Percentiles rank a stretch among this genome's conserved stretches.
These are phyloP conservation scores for Rosa chinensis DNA, from an alignment of 306 rosid genomes.

Conservation along the genomic window DNA sequence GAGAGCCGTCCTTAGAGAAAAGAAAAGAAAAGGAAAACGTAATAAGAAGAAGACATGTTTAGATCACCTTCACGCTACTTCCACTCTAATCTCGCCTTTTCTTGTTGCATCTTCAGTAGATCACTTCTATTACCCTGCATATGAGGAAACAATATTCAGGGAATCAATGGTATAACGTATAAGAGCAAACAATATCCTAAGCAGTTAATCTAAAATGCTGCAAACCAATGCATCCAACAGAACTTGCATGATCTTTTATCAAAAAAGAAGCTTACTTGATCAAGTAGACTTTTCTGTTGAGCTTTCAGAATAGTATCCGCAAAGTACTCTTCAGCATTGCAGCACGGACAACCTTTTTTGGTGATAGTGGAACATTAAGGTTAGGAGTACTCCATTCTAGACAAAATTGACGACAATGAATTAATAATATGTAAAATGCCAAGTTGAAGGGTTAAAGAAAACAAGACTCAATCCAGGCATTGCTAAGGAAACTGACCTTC, in stretches of 20 bases:
- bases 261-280: slow-evolving; percentile 50
- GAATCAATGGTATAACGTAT: slow-evolving; percentile 4
- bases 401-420: slow-evolving; percentile 14
- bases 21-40: background rate
- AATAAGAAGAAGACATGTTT: background rate
- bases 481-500: slow-evolving; percentile 33
- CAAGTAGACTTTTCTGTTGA: slow-evolving; percentile 69
- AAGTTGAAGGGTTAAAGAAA: slow-evolving; percentile 6
- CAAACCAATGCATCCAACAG: background rate
- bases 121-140: slow-evolving; percentile 64
- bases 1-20: background rate
- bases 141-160: background rate
- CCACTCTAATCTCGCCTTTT: slow-evolving; percentile 68
- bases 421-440: slow-evolving; percentile 9
- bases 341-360: slow-evolving; percentile 88
- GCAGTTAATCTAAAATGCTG: background rate
- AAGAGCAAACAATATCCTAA: background rate
- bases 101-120: slow-evolving; percentile 59
- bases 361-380: slow-evolving; percentile 66
- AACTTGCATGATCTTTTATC: background rate
- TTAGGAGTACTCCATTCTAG: slow-evolving; percentile 50
- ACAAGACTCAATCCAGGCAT: slow-evolving; percentile 7
- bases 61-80: slow-evolving; percentile 75
- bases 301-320: slow-evolving; percentile 95
- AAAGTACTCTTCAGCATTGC: slow-evolving; percentile 81